A percentile compares a stretch with the other conserved stretches of the same genome.
These are phyloP conservation scores for Penicillium pancosmium DNA, from an alignment of 495 filamentous ascomycete species.

Conservation along the genomic window DNA sequence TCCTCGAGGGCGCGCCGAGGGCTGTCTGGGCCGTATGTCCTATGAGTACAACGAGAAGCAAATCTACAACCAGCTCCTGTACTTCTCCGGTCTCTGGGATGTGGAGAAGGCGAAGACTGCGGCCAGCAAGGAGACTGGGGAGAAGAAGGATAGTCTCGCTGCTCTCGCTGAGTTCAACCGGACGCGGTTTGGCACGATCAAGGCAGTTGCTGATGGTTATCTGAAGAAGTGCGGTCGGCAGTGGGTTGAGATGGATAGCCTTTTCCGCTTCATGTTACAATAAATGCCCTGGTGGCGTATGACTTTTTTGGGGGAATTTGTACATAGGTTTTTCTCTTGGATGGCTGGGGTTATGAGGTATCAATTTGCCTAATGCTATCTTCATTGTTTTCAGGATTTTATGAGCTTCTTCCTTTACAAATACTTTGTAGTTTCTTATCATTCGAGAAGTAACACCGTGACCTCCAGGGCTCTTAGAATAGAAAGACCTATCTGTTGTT, in stretches of 20 bases:
- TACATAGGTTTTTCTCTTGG: constrained; percentile 25
- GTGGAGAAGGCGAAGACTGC: constrained; percentile 75
- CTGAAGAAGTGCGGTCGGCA: constrained; percentile 90
- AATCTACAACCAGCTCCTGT: constrained; percentile 92
- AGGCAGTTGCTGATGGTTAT: constrained; percentile 80
- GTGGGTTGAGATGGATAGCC: constrained; percentile 94
- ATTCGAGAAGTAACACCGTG: no score
- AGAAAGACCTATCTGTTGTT: no score
- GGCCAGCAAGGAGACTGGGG: constrained; percentile 45
- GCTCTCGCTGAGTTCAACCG: constrained; percentile 81
- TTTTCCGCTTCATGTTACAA: constrained; percentile 73
- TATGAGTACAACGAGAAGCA: constrained; percentile 88
- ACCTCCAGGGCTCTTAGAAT: no score
- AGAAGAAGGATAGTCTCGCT: constrained; percentile 61
- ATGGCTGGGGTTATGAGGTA: constrained; percentile 12
- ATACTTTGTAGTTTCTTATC: no score
- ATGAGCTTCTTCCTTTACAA: no score
- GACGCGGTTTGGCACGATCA: constrained; percentile 71
- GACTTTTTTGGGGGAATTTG: constrained; percentile 23
- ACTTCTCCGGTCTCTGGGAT: constrained; percentile 84
- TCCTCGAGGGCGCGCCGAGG: constrained; percentile 75
- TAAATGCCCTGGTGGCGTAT: constrained; percentile 28
- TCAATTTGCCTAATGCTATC: constrained; percentile 25
- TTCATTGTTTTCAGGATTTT: not conserved
- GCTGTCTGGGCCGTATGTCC: constrained; percentile 84